A percentile compares a stretch with the other conserved stretches of the same genome.
Conservation (phyloP, 192 early-diverging fungal genomes). For the Martensiomyces pterosporus region DNA sequence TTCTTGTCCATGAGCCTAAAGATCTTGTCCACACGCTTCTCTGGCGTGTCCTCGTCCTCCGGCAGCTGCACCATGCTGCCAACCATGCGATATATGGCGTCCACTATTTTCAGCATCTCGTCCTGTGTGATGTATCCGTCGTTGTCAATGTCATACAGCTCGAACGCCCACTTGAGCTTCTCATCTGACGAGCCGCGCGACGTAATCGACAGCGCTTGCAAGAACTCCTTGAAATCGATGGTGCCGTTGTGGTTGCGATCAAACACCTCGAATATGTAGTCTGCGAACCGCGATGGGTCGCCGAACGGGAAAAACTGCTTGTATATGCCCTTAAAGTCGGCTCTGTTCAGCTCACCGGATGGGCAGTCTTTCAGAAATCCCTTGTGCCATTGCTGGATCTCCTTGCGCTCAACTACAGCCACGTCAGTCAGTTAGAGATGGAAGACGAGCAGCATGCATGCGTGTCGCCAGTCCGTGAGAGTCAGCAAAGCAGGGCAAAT, state of each 20-base stretch:
- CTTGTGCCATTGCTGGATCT: slow-evolving; percentile 95
- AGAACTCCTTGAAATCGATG: slow-evolving; percentile 91
- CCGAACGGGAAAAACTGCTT: slow-evolving; percentile 98
- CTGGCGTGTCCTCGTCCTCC: slow-evolving; percentile 86
- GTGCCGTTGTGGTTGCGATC: slow-evolving; percentile 85
- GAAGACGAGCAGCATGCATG: not conserved
- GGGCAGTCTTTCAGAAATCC: slow-evolving; percentile 94
- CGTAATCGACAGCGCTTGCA: slow-evolving; percentile 79
- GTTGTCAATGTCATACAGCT: slow-evolving; percentile 88
- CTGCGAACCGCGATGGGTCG: slow-evolving; percentile 82
- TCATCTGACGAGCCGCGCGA: slow-evolving; percentile 79
- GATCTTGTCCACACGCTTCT: slow-evolving; percentile 88
- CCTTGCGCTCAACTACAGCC: slow-evolving; percentile 79
- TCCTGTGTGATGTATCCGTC: slow-evolving; percentile 82
- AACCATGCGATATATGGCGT: slow-evolving; percentile 93
- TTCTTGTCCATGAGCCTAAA: slow-evolving; percentile 88
- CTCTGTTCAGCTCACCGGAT: slow-evolving; percentile 72
- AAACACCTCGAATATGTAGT: slow-evolving; percentile 89
- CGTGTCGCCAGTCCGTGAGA: too few species aligned
- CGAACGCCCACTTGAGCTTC: slow-evolving; percentile 83
- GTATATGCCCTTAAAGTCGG: slow-evolving; percentile 89
- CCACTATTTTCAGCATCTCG: slow-evolving; percentile 90
- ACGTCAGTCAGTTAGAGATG: slow-evolving; percentile 18
- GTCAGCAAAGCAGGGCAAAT: too few species aligned
- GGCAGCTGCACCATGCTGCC: slow-evolving; percentile 87